phyloP scores from a whole-genome alignment of 208 protist species.

The Leishmania amazonensis region DNA sequence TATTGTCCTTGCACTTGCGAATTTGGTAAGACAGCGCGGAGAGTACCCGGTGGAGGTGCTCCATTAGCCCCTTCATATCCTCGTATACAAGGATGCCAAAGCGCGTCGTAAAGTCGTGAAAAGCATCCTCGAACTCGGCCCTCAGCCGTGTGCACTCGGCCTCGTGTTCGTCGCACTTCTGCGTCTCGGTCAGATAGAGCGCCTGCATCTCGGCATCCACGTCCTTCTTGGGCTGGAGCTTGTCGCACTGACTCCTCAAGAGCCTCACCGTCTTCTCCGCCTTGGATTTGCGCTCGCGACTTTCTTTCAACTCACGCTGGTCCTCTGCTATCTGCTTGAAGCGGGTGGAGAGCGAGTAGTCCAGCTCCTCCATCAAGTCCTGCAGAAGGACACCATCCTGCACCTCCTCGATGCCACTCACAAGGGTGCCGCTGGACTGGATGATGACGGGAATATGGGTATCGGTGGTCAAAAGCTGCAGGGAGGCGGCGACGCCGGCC shows the following conservation, averaged over 20 bases:
- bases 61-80: conserved; percentile 24
- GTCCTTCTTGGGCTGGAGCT: conserved; percentile 26
- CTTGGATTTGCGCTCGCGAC: conserved; percentile 24
- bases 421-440: conserved; percentile 21
- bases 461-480: conserved; percentile 19
- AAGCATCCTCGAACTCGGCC: conserved; percentile 34
- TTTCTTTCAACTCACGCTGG: conserved; percentile 20
- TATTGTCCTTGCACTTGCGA: conserved; percentile 35
- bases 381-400: conserved; percentile 20
- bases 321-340: conserved; percentile 19
- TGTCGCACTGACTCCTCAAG: conserved; percentile 20
- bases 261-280: conserved; percentile 15
- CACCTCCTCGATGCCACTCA: conserved; percentile 28
- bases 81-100: conserved; percentile 19
- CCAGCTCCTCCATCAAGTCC: conserved; percentile 36
- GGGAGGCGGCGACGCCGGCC: conserved; percentile 19
- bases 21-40: conserved; percentile 39
- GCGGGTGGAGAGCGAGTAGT: conserved; percentile 23
- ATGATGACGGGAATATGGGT: conserved; percentile 18
- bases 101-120: conserved; percentile 12
- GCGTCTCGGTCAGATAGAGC: conserved; percentile 11
- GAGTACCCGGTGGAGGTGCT: conserved; percentile 22
- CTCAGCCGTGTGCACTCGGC: conserved; percentile 29
- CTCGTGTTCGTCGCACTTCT: conserved; percentile 21
- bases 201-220: conserved; percentile 9